These are phyloP conservation scores for Phialophora verrucosa DNA, from an alignment of 2,329 filamentous ascomycete species.

Conservation along the genomic window DNA sequence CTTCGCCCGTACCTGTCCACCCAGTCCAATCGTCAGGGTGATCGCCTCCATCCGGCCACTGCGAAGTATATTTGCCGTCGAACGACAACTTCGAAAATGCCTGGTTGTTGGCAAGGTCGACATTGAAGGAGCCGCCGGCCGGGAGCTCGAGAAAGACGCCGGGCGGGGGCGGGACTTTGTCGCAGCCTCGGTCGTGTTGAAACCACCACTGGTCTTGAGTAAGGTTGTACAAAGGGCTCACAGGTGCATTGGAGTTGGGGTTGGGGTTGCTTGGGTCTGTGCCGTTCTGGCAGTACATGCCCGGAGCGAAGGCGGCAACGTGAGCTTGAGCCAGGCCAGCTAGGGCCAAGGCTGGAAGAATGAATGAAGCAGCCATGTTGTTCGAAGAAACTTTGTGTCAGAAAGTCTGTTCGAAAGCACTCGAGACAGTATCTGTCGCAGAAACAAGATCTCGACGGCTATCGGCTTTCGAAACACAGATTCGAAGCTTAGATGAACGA, in stretches of 20 bases:
- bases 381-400: slow-evolving; percentile 6
- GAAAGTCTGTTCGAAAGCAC: slow-evolving; percentile 4
- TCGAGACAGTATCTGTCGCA: slow-evolving; percentile 22
- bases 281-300: slow-evolving; percentile 51
- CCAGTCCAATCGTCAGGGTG: slow-evolving; percentile 56
- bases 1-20: slow-evolving; percentile 42
- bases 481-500: slow-evolving; percentile 10
- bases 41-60: slow-evolving; percentile 57
- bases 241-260: slow-evolving; percentile 53
- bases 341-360: slow-evolving; percentile 25
- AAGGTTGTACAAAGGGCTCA: slow-evolving; percentile 57
- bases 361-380: slow-evolving; percentile 20
- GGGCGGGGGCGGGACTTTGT: slow-evolving; percentile 47
- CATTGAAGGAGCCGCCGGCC: slow-evolving; percentile 56
- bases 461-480: slow-evolving; percentile 20
- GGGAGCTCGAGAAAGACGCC: slow-evolving; percentile 54
- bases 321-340: slow-evolving; percentile 43
- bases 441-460: slow-evolving; percentile 13
- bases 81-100: slow-evolving; percentile 57
- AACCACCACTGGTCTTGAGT: slow-evolving; percentile 58
- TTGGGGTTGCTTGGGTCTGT: slow-evolving; percentile 43
- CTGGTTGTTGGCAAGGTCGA: slow-evolving; percentile 59
- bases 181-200: slow-evolving; percentile 57
- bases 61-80: slow-evolving; percentile 46
- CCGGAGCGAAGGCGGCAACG: slow-evolving; percentile 47